Evolutionary conservation across 164 flowering plant species (phyloP).

Genomic region (Vitis labrusca): DNA sequence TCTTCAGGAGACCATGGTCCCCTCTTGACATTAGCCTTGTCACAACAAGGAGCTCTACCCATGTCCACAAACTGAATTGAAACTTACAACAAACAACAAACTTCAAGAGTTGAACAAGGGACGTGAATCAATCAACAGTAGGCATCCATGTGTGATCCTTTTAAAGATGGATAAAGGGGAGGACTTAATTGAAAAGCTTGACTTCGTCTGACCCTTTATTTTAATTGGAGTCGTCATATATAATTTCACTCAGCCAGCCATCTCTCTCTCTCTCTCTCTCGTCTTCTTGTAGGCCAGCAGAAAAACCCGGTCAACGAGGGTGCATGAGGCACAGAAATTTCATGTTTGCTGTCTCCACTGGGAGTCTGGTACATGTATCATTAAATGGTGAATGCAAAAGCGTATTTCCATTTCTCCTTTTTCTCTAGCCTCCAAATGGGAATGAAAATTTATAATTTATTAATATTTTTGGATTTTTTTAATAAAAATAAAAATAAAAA

Average conservation of each 20-base stretch:
- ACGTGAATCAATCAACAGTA: not conserved
- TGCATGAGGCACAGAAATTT: constrained; percentile 4
- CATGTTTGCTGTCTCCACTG: not conserved
- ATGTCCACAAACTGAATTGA: constrained; percentile 15
- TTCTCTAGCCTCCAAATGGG: no score
- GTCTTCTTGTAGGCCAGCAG: not conserved
- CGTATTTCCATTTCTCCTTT: no score
- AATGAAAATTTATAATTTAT: no score
- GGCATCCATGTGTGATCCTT: not conserved
- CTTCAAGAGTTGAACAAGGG: not conserved
- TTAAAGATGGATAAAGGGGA: constrained; percentile 3
- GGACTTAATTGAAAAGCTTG: not conserved
- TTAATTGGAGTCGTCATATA: no score
- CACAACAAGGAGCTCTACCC: constrained; percentile 90
- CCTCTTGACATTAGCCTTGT: constrained; percentile 73
- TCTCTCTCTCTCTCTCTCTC: not conserved
- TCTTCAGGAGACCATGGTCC: constrained; percentile 90
- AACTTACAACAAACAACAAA: not conserved
- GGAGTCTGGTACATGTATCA: no score
- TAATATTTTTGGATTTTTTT: no score
- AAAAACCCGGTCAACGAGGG: constrained; percentile 17
- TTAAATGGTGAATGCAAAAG: no score
- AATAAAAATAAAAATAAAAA: no score
- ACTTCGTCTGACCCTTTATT: constrained; percentile 11
- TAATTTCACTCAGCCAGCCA: no score